Conservation (phyloP, 2,329 filamentous ascomycete genomes). For the Tolypocladium sp. region DNA sequence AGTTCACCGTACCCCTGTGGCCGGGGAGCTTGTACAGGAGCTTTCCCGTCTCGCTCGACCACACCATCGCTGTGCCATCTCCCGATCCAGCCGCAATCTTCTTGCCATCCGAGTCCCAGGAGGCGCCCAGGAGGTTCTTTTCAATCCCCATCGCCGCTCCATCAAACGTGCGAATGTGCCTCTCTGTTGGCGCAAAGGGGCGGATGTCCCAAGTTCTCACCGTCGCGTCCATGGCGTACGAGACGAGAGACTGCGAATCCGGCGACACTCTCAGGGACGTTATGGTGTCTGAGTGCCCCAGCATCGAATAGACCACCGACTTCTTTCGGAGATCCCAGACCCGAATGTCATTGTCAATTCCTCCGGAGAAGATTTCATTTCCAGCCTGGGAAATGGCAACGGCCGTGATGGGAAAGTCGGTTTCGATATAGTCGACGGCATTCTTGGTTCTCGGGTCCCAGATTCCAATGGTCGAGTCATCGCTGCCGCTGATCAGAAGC, state of each 20-base stretch:
- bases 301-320: conserved; percentile 74
- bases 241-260: conserved; percentile 81
- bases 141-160: conserved; percentile 83
- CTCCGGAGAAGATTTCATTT: conserved; percentile 88
- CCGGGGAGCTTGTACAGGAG: conserved; percentile 90
- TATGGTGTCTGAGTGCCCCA: conserved; percentile 85
- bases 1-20: conserved; percentile 91
- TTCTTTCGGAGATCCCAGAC: conserved; percentile 97
- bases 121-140: conserved; percentile 83
- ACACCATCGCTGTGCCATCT: conserved; percentile 83
- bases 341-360: conserved; percentile 95
- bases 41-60: conserved; percentile 83
- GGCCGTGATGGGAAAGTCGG: conserved; percentile 85
- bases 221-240: conserved; percentile 88
- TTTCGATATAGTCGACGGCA: conserved; percentile 79
- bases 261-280: conserved; percentile 88
- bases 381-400: conserved; percentile 88
- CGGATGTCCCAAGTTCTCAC: conserved; percentile 94
- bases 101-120: conserved; percentile 81
- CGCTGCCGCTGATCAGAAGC: conserved; percentile 79
- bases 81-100: conserved; percentile 83
- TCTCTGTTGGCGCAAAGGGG: conserved; percentile 83
- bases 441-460: conserved; percentile 93
- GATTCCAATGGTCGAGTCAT: conserved; percentile 87
- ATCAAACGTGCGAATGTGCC: conserved; percentile 81